Base-by-base conservation (phyloP, 768 basidiomycete species). In the Zangia roseola region DNA sequence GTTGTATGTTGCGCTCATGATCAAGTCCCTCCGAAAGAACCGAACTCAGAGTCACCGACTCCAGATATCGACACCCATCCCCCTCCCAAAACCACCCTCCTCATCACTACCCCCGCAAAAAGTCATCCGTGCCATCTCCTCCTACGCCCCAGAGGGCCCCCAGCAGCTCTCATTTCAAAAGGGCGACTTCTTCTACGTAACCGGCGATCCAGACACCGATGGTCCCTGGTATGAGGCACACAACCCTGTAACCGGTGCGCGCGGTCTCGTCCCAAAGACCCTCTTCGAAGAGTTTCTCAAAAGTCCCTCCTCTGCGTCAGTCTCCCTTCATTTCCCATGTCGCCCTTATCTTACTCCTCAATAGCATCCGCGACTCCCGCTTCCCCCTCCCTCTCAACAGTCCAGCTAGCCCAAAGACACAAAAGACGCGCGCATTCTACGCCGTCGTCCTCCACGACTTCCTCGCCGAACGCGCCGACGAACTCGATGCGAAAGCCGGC, bases 181-280 rank as follows among this genome's bases (percentile, higher is more conserved):
- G 71, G 97, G 97, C 54, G 97, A 99, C 72, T 97, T 98, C 72
- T 98, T 97, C 76, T 90, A 98, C 70, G 95, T 98, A 42, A 77
- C 91, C 30, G 82, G 81, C 49, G 93, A 97, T 60, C 71, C 79
- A 16, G 77, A 82, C 41, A 60, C 71, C 35, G 63, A 74, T 17
- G 77, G 74, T 4, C 69, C 73, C 39, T 98, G 88, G 86, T 99
- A 92, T 62, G 91, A 97, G 65, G 97, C 93, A 4, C 84, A 94
- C 65, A 98, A 99, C 64, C 97, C 95, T 12, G 78, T 93, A 54
- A 84, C 87, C 14, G 91, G 92, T 23, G 85, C 94, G 10, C 81
- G 95, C 52, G 97, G 97, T 9, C 79, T 94, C 36, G 97, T 98
- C 2, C 92, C 94, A 26, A 83, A 84, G 55, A 64, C 75, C 47